Conservation (phyloP, 2,329 filamentous ascomycete species). For the Aphanocladium album region DNA sequence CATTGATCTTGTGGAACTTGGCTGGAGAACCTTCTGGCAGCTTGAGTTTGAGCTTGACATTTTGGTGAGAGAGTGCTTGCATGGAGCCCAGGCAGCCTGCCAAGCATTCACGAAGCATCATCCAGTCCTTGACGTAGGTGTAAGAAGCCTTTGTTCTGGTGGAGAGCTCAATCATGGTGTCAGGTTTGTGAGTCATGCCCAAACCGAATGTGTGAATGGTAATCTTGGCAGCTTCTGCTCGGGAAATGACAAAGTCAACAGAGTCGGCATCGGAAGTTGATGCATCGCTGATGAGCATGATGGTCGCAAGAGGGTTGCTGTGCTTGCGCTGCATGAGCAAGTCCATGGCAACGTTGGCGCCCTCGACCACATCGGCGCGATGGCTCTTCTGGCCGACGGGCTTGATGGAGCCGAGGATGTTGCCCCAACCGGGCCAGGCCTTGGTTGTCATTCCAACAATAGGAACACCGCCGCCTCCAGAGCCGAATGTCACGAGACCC, state of each 20-base stretch:
- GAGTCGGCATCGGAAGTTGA: conserved; percentile 91
- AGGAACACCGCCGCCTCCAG: conserved; percentile 85
- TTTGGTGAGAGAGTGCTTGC: conserved; percentile 95
- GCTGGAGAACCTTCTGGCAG: conserved; percentile 94
- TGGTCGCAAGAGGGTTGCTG: conserved; percentile 90
- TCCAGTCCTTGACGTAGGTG: conserved; percentile 99
- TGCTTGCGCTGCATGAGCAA: conserved; percentile 96
- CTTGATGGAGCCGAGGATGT: conserved; percentile 78
- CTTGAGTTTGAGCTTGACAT: conserved; percentile 90
- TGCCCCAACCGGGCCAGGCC: conserved; percentile 86
- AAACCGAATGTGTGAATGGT: conserved; percentile 95
- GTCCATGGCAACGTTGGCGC: conserved; percentile 97
- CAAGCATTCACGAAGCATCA: conserved; percentile 97
- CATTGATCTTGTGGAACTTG: conserved; percentile 98
- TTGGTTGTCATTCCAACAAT: conserved; percentile 98
- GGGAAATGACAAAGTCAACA: conserved; percentile 94
- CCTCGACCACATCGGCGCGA: conserved; percentile 93
- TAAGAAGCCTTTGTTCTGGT: conserved; percentile 95
- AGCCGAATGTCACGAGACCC: conserved; percentile 96
- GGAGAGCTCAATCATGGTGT: conserved; percentile 97
- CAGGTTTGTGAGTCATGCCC: conserved; percentile 94
- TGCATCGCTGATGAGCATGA: conserved; percentile 95
- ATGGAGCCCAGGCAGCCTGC: conserved; percentile 88
- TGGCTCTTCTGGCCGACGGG: conserved; percentile 96
- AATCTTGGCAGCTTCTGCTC: conserved; percentile 95